Conservation (phyloP, 495 filamentous ascomycete genomes). For the Trichocladium uniseriatum region DNA sequence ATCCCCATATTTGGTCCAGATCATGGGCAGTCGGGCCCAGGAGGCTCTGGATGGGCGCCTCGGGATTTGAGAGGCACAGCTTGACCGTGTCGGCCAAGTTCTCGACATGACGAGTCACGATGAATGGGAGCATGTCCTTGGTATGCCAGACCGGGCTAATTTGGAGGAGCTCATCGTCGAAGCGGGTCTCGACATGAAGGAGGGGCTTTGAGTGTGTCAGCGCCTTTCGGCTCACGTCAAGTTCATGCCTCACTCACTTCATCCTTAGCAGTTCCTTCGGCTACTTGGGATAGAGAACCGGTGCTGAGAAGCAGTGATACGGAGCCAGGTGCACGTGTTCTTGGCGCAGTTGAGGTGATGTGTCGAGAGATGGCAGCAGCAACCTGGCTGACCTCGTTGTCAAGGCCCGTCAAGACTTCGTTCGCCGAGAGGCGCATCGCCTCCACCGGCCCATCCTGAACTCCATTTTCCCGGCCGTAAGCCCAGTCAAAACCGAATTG, state of each 20-base stretch:
- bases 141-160: constrained; percentile 5
- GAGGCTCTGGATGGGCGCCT: neutral
- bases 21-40: constrained; percentile 6
- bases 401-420: neutral
- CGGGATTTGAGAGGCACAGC: neutral
- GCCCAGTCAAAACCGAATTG: constrained; percentile 34
- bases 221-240: neutral
- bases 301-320: constrained; percentile 9
- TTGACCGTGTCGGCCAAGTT: constrained; percentile 10
- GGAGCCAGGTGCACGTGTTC: neutral
- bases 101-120: constrained; percentile 10
- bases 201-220: neutral
- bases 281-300: neutral
- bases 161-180: neutral
- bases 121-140: constrained; percentile 8
- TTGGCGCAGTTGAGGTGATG: neutral
- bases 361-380: constrained; percentile 2
- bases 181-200: constrained; percentile 5
- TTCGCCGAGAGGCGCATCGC: neutral
- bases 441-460: neutral
- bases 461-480: constrained; percentile 10
- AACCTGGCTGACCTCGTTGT: neutral
- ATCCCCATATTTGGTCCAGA: constrained; percentile 29
- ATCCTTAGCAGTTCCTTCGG: neutral
- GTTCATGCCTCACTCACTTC: neutral